phyloP scores from a whole-genome alignment of 2,329 filamentous ascomycete species.

The Cadophora malorum region DNA sequence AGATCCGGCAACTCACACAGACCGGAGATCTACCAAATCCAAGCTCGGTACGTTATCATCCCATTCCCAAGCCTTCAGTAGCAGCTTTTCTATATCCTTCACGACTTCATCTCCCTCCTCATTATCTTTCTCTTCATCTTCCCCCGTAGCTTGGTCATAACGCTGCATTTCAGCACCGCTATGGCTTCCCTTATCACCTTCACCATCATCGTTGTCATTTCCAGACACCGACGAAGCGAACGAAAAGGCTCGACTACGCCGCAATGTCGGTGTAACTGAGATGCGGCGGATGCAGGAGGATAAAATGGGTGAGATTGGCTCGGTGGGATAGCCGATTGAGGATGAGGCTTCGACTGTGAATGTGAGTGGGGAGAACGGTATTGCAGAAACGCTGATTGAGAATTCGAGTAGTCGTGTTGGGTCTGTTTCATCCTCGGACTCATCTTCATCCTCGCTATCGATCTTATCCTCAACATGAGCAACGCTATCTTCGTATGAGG shows the following conservation, averaged over 20 bases:
- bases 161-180: not conserved
- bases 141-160: not conserved
- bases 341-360: not conserved
- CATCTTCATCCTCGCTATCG: not conserved
- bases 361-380: not conserved
- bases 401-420: not conserved
- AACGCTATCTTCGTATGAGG: not conserved
- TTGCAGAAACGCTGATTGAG: not conserved
- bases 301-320: not conserved
- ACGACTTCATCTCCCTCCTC: not conserved
- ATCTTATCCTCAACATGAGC: not conserved
- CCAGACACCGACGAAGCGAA: not conserved
- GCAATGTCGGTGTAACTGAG: not conserved
- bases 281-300: not conserved
- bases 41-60: not conserved
- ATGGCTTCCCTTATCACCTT: not conserved
- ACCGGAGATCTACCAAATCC: not conserved
- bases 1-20: not conserved
- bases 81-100: not conserved
- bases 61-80: not conserved
- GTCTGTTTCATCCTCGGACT: not conserved
- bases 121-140: not conserved
- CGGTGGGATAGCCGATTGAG: not conserved
- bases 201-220: not conserved
- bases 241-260: not conserved